Evolutionary conservation across 305 asterid genomes (phyloP).

Genomic region (Striga hermonthica): DNA sequence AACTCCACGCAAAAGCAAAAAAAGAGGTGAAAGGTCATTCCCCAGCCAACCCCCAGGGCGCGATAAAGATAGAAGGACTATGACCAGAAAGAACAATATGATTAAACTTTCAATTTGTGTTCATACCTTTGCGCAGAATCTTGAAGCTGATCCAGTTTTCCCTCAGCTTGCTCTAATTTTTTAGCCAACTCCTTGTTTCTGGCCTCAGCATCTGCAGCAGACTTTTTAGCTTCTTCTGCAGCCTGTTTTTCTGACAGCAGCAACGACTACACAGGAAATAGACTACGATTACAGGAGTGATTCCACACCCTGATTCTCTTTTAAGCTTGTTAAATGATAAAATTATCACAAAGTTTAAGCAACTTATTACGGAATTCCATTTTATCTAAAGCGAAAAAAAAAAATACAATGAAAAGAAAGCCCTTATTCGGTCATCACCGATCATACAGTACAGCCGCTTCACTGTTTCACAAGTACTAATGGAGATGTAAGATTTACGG

Average conservation of each 20-base stretch:
- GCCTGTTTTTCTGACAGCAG: constrained; percentile 68
- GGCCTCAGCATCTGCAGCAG: constrained; percentile 57
- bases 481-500: constrained; percentile 6
- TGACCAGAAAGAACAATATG: not conserved
- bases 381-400: constrained; percentile 2
- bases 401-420: not conserved
- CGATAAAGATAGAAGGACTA: not conserved
- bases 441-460: not conserved
- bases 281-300: constrained; percentile 29
- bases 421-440: constrained; percentile 14
- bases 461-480: constrained; percentile 8
- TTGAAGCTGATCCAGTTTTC: constrained; percentile 76
- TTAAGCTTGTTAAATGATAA: constrained; percentile 10
- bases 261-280: constrained; percentile 53
- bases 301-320: constrained; percentile 18
- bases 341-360: constrained; percentile 13
- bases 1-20: constrained; percentile 16
- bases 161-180: constrained; percentile 66
- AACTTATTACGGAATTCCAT: not conserved
- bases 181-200: constrained; percentile 56
- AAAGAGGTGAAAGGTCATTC: not conserved
- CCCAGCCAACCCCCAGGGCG: not conserved
- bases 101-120: constrained; percentile 22
- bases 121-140: constrained; percentile 83
- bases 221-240: constrained; percentile 65